Conservation (phyloP, 257 asterid species). For the Jacaranda copaia region DNA sequence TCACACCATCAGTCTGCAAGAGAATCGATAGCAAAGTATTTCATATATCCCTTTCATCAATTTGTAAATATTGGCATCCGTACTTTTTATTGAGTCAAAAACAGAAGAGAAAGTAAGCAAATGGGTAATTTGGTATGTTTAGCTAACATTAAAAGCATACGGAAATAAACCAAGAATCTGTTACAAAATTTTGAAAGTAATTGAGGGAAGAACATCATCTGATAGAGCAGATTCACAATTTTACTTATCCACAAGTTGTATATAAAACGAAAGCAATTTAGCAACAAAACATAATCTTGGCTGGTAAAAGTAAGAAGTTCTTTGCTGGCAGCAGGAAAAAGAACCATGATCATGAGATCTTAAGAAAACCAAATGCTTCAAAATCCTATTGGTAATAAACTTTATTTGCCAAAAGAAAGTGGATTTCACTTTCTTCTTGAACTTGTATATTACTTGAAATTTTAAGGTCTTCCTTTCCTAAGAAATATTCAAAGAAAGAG, state of each 20-base stretch:
- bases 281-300: not conserved
- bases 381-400: not conserved
- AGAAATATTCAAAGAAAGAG: not conserved
- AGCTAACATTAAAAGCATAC: not conserved
- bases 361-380: not conserved
- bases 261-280: not conserved
- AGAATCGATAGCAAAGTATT: not conserved
- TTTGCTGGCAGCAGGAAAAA: no score
- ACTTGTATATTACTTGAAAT: not conserved
- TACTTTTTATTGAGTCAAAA: not conserved
- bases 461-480: not conserved
- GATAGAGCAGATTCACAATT: not conserved
- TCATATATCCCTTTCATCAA: not conserved
- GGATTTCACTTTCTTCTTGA: not conserved
- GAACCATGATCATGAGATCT: not conserved
- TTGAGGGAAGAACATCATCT: not conserved
- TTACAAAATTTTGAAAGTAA: not conserved
- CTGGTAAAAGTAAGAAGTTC: not conserved
- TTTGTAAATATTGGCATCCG: not conserved
- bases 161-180: no score
- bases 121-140: not conserved
- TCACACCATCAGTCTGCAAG: constrained; percentile 60
- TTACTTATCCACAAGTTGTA: not conserved
- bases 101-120: not conserved
- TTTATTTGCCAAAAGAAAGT: not conserved